These are phyloP conservation scores for Moesziomyces globuligerus DNA, from an alignment of 1,284 basidiomycete species.

Conservation along the genomic window DNA sequence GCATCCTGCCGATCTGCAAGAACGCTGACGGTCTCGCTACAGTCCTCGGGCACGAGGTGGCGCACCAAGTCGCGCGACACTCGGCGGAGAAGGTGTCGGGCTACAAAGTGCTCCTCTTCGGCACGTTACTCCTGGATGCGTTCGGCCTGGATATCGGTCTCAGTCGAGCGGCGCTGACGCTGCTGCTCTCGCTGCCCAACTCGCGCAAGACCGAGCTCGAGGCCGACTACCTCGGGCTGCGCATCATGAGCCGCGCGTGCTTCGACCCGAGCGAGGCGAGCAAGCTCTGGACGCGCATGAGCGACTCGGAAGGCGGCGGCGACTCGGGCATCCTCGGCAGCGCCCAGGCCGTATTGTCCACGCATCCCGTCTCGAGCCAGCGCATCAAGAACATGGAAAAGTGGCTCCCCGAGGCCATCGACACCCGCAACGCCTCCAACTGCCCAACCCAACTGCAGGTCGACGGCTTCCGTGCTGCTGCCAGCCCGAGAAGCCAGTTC, in stretches of 20 bases:
- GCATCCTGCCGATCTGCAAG: conserved; percentile 81
- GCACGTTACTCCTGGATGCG: conserved; percentile 45
- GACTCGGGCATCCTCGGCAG: conserved; percentile 22
- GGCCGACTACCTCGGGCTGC: conserved; percentile 78
- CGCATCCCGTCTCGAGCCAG: conserved; percentile 55
- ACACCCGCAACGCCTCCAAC: conserved; percentile 14
- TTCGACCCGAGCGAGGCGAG: conserved; percentile 79
- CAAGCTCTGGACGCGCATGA: conserved; percentile 55
- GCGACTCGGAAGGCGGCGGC: conserved; percentile 26
- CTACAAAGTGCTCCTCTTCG: conserved; percentile 55
- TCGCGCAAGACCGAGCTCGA: conserved; percentile 83
- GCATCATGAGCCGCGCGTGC: conserved; percentile 74
- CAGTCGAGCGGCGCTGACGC: conserved; percentile 69
- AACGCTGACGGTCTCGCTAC: conserved; percentile 86
- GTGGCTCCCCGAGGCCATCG: conserved; percentile 49
- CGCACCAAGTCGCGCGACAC: conserved; percentile 73
- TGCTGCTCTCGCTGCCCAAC: conserved; percentile 80
- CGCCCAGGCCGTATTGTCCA: conserved; percentile 47
- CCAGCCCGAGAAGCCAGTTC: conserved; percentile 6
- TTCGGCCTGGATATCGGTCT: conserved; percentile 56
- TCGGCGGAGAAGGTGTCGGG: conserved; percentile 63
- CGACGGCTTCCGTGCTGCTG: conserved; percentile 21
- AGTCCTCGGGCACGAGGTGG: conserved; percentile 85
- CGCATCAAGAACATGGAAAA: conserved; percentile 55
- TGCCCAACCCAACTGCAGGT: conserved; percentile 32